Evolutionary conservation across 83 land plant genomes (phyloP).

Genomic region (Picea abies): DNA sequence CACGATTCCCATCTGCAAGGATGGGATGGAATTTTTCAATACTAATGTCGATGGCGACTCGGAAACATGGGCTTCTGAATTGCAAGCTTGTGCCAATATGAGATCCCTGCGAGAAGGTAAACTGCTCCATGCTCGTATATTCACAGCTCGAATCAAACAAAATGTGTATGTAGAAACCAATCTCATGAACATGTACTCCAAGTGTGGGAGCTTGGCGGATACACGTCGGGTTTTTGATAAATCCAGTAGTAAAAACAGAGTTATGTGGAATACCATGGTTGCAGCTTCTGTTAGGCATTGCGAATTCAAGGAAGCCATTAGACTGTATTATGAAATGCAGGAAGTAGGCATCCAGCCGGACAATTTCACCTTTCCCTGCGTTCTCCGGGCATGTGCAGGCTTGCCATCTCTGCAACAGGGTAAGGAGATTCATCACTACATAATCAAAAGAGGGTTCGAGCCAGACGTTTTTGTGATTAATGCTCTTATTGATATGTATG

Average conservation of each 20-base stretch:
- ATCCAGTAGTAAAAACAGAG: background rate
- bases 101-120: background rate
- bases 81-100: slow-evolving; percentile 2
- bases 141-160: background rate
- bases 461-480: background rate
- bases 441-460: slow-evolving; percentile 1
- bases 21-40: no score
- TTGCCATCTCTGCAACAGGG: background rate
- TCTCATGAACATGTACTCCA: slow-evolving; percentile 11
- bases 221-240: background rate
- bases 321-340: slow-evolving; percentile 3
- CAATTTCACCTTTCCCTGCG: background rate
- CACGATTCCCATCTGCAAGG: no score
- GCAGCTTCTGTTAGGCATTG: background rate
- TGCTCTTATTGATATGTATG: slow-evolving; percentile 14
- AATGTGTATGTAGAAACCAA: slow-evolving; percentile 13
- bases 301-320: background rate
- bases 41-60: no score
- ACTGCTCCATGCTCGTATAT: background rate
- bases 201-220: background rate
- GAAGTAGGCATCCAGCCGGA: background rate
- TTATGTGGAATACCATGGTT: slow-evolving; percentile 14
- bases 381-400: background rate
- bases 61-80: background rate
- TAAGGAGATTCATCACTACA: background rate